Evolutionary conservation across 1,284 basidiomycete species (phyloP).

Genomic region (Dichomitus squalens): DNA sequence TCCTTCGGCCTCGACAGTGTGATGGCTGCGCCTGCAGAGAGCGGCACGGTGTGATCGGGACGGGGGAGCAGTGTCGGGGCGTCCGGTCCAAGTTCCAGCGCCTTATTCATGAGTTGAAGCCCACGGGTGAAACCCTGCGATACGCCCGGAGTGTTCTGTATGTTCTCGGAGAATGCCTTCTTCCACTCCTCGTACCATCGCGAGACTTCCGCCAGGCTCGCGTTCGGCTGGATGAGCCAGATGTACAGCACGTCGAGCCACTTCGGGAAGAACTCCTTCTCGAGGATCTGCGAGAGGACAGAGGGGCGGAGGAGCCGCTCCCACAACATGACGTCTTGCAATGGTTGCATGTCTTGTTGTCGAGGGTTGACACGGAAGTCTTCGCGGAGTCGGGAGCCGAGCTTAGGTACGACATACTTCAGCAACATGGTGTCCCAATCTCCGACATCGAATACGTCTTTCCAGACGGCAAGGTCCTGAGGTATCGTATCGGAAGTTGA

Average conservation of each 20-base stretch:
- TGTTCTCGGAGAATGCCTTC: conserved; percentile 68
- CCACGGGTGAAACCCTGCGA: conserved; percentile 82
- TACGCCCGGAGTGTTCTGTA: conserved; percentile 67
- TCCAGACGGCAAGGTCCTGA: conserved; percentile 76
- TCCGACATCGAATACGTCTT: conserved; percentile 72
- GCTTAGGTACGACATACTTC: conserved; percentile 89
- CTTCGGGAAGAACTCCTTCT: conserved; percentile 93
- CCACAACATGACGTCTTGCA: conserved; percentile 85
- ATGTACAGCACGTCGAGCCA: conserved; percentile 92
- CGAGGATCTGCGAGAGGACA: conserved; percentile 80
- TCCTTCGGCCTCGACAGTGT: conserved; percentile 31
- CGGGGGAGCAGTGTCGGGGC: conserved; percentile 66
- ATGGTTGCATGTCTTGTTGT: conserved; percentile 83
- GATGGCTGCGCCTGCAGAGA: conserved; percentile 30
- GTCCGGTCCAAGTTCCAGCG: conserved; percentile 81
- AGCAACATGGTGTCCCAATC: conserved; percentile 95
- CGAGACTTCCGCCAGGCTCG: conserved; percentile 88
- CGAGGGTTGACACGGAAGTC: conserved; percentile 89
- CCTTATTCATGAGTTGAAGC: conserved; percentile 90
- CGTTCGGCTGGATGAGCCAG: conserved; percentile 86
- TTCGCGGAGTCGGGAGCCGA: conserved; percentile 78
- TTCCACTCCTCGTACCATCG: conserved; percentile 95
- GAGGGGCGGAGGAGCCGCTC: conserved; percentile 69
- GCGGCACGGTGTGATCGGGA: conserved; percentile 53
- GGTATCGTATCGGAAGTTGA: conserved; percentile 75